Conservation (phyloP, 2,329 filamentous ascomycete genomes). For the Arthrobotrys musiformis region DNA sequence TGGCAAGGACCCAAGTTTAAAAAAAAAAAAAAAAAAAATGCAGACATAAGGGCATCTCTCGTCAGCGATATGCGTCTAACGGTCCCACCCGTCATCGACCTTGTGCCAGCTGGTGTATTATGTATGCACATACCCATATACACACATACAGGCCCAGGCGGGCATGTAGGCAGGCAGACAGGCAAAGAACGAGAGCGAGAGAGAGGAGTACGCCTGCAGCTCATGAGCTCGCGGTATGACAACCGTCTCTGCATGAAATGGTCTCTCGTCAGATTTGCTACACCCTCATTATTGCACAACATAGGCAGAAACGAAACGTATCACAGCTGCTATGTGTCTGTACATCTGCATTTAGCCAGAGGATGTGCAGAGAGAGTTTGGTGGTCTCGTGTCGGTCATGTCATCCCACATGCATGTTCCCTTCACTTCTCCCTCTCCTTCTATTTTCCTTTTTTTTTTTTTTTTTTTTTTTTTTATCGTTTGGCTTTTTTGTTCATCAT, state of each 20-base stretch:
- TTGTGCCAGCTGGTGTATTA: constrained; percentile 11
- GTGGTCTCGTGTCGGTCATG: constrained; percentile 44
- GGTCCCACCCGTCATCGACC: constrained; percentile 3
- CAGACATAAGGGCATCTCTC: constrained; percentile 7
- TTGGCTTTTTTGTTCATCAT: constrained; percentile 30
- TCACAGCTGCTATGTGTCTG: constrained; percentile 11
- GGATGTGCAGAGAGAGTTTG: constrained; percentile 15
- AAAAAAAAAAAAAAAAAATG: constrained; percentile 9
- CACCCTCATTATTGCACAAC: not conserved
- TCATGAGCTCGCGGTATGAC: constrained; percentile 33
- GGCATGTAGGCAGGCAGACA: not conserved
- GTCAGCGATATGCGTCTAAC: constrained; percentile 18
- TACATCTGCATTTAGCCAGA: constrained; percentile 49
- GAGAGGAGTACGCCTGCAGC: not conserved
- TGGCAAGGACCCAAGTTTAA: constrained; percentile 3
- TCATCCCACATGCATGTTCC: constrained; percentile 44
- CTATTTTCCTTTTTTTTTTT: not conserved
- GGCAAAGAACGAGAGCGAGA: too few relatives aligned
- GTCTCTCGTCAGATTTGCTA: constrained; percentile 31
- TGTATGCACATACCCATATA: not conserved
- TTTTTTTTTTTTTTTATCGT: not conserved
- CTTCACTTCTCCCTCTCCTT: not conserved
- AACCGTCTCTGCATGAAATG: constrained; percentile 46
- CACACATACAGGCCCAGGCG: not conserved
- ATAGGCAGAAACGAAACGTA: constrained; percentile 18